Percentiles rank a stretch among this genome's conserved stretches.
Evolutionary conservation across 1,284 basidiomycete species (phyloP).

Genomic region (Kalmanozyma brasiliensis): DNA sequence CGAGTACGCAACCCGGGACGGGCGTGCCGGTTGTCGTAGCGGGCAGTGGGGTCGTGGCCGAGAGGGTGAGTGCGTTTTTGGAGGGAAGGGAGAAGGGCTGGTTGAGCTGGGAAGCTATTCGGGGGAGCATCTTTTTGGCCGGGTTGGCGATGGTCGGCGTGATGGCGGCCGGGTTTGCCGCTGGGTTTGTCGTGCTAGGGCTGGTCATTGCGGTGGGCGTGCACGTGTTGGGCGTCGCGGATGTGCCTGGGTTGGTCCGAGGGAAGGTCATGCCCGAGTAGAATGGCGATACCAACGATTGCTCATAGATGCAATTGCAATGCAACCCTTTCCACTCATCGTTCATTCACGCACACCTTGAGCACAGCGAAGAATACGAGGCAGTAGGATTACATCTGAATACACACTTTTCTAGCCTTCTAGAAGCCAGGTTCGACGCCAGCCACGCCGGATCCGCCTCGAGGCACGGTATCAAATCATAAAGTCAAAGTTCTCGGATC

Average conservation of each 20-base stretch:
- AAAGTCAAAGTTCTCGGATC: neutral
- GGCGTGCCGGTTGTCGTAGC: constrained; percentile 64
- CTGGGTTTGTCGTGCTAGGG: constrained; percentile 26
- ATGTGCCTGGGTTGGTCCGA: constrained; percentile 38
- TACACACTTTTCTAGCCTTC: constrained; percentile 6
- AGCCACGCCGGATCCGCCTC: no score
- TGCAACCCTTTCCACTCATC: no score
- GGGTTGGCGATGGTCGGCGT: constrained; percentile 16
- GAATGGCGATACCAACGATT: no score
- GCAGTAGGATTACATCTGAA: neutral
- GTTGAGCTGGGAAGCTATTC: constrained; percentile 38
- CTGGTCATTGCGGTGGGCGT: constrained; percentile 30
- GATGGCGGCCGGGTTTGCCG: constrained; percentile 32
- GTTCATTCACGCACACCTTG: no score
- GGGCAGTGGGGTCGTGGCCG: constrained; percentile 55
- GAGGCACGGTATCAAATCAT: neutral
- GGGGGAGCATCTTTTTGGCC: constrained; percentile 36
- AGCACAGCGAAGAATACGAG: no score
- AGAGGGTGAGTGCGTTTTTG: constrained; percentile 43
- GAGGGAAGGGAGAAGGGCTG: constrained; percentile 32
- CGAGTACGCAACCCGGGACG: constrained; percentile 68
- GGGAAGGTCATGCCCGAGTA: constrained; percentile 40
- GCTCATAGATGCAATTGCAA: no score
- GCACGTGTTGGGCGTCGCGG: constrained; percentile 37
- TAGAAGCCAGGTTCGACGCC: neutral